Base-by-base conservation (phyloP, 352 stramenopile species). In the Phytophthora niederhauseri region DNA sequence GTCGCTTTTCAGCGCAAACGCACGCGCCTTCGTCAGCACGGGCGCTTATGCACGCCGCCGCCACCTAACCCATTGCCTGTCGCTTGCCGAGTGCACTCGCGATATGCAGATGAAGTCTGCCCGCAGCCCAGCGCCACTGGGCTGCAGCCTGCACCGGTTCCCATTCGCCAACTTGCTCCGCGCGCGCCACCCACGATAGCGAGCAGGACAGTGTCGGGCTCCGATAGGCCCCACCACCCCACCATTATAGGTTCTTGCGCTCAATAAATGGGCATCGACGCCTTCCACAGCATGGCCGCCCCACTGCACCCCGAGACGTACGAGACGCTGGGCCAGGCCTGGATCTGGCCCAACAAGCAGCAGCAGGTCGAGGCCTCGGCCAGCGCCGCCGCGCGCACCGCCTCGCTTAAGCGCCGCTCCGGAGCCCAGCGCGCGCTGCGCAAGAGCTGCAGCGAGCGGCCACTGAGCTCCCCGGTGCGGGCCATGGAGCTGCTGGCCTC, bases 381-480 rank as follows among this genome's bases (percentile, higher is more conserved):
- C 45, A 65, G 48, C 11, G 28, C 55, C 6, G 51, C 68, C 7
- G 34, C 59, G 24, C 70, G 70, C 38, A 73, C 67, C 5, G 58
- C 64, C 3, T 75, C 70, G 2, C 20, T 82, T 5, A 80, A 79
- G 51, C 71, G 75, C 45, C 80, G 75, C 38, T 72, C 48, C 34
- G 63, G 64, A 41, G 66, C 66, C 2, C 75, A 78, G n/a, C 56
- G 48, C 8, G 43, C 66, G 14, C 53, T 83, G 20, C 73, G 73
- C 43, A 84, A 84, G 30, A 80, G 70, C 57, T 80, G 54, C 62
- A 81, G 76, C 26, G 76, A 83, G 22, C 68, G 68, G 0, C 75
- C 72, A 2, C 22, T 78, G 19, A 68, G 46, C 17, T 79, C 72
- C 4, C 61, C 72, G 26, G 41, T 57, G 26, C 45, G 17, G 12